These are phyloP conservation scores for Populus davidiana DNA, from an alignment of 345 rosid genomes.

Conservation along the genomic window DNA sequence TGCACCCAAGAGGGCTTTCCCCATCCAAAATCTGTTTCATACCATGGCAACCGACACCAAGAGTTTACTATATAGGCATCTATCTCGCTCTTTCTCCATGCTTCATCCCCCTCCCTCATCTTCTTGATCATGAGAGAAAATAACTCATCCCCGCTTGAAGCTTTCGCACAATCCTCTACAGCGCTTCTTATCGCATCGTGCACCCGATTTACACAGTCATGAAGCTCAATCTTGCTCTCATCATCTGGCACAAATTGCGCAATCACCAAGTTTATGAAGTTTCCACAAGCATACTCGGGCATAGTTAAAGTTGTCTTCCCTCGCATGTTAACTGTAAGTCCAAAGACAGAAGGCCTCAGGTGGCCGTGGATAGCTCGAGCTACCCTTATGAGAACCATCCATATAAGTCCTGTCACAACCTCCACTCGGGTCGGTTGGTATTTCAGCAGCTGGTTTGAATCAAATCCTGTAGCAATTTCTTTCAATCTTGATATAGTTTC, in stretches of 20 bases:
- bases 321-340: too few relatives aligned
- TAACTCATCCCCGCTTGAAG: background rate
- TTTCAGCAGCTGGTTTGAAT: too few relatives aligned
- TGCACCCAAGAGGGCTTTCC: background rate
- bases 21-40: conserved; percentile 3
- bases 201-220: background rate
- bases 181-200: background rate
- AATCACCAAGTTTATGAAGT: background rate
- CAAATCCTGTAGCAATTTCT: too few relatives aligned
- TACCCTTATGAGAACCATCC: too few relatives aligned
- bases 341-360: too few relatives aligned
- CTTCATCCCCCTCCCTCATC: background rate
- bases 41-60: background rate
- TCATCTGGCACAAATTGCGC: conserved; percentile 10
- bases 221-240: background rate
- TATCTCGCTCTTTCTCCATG: background rate
- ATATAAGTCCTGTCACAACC: too few relatives aligned
- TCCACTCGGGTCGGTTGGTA: too few relatives aligned
- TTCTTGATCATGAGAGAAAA: background rate
- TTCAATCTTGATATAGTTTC: too few relatives aligned
- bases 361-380: too few relatives aligned
- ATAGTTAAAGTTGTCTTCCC: too few relatives aligned
- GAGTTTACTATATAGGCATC: background rate
- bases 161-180: background rate
- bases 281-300: too few relatives aligned